phyloP scores from a whole-genome alignment of 306 rosid genomes.

The Vigna unguiculata region DNA sequence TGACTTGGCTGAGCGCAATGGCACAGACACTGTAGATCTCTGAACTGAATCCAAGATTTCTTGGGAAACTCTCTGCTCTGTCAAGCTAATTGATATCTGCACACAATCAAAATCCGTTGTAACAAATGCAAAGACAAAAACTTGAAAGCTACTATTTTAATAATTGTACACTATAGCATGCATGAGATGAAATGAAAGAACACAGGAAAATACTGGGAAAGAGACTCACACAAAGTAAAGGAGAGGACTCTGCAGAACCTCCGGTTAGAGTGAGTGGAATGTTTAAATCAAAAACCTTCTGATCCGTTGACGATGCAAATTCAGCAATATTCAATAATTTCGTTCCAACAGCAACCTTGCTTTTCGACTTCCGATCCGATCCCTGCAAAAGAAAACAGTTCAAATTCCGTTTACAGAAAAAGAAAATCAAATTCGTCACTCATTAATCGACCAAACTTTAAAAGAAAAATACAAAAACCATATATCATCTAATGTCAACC shows the following conservation, averaged over 20 bases:
- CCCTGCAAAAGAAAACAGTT: conserved; percentile 57
- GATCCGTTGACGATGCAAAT: conserved; percentile 60
- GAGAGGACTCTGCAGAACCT: conserved; percentile 54
- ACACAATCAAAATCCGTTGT: conserved; percentile 11
- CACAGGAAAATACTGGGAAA: neutral
- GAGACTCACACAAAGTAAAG: conserved; percentile 72
- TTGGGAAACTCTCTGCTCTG: conserved; percentile 69
- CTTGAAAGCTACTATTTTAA: neutral
- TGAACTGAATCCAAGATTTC: conserved; percentile 63
- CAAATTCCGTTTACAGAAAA: conserved; percentile 20
- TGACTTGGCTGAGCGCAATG: conserved; percentile 61
- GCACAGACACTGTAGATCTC: conserved; percentile 64
- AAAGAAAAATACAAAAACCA: neutral
- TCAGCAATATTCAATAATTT: conserved; percentile 87
- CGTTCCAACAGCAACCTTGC: conserved; percentile 74
- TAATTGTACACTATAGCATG: conserved; percentile 2
- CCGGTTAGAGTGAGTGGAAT: conserved; percentile 68
- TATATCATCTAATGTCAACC: conserved; percentile 31
- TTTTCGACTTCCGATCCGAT: conserved; percentile 69
- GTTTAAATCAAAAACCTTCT: conserved; percentile 70
- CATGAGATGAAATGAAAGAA: neutral
- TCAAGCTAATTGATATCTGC: conserved; percentile 81
- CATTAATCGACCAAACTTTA: neutral
- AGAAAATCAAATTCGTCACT: neutral
- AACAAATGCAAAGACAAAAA: neutral